A percentile compares a stretch with the other conserved stretches of the same genome.
Evolutionary conservation across 2,329 filamentous ascomycete species (phyloP).

Genomic region (Aspergillus fischeri): DNA sequence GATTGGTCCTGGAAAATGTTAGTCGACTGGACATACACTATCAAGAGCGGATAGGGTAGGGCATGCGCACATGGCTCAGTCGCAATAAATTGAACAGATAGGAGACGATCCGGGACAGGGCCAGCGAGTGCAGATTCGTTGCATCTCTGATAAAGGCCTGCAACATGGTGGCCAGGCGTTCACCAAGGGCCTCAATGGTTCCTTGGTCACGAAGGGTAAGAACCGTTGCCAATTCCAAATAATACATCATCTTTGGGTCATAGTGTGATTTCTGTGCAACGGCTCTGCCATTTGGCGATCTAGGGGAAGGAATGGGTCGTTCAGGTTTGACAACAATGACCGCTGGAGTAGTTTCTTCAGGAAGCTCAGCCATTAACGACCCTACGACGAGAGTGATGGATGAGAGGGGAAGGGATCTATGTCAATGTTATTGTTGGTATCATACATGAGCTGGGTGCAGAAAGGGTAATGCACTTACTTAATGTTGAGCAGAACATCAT

Average conservation of each 20-base stretch:
- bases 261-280: conserved; percentile 62
- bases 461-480: conserved; percentile 51
- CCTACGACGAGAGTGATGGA: conserved; percentile 62
- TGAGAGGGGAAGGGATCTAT: conserved; percentile 58
- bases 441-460: conserved; percentile 10
- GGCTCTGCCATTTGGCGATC: conserved; percentile 57
- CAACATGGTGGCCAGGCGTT: conserved; percentile 73
- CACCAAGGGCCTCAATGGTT: conserved; percentile 69
- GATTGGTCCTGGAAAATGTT: conserved; percentile 64
- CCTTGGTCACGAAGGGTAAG: conserved; percentile 71
- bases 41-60: neutral
- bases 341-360: conserved; percentile 73
- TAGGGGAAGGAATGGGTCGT: conserved; percentile 57
- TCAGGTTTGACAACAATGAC: conserved; percentile 93
- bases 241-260: conserved; percentile 80
- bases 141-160: conserved; percentile 78
- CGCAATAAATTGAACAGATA: conserved; percentile 80
- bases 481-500: conserved; percentile 77
- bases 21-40: conserved; percentile 2
- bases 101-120: conserved; percentile 77
- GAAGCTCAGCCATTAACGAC: conserved; percentile 75
- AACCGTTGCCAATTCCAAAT: conserved; percentile 85
- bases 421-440: conserved; percentile 8
- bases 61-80: conserved; percentile 69
- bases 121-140: conserved; percentile 72